phyloP scores from a whole-genome alignment of 2,329 filamentous ascomycete genomes.

The Colletotrichum euphorbiae region DNA sequence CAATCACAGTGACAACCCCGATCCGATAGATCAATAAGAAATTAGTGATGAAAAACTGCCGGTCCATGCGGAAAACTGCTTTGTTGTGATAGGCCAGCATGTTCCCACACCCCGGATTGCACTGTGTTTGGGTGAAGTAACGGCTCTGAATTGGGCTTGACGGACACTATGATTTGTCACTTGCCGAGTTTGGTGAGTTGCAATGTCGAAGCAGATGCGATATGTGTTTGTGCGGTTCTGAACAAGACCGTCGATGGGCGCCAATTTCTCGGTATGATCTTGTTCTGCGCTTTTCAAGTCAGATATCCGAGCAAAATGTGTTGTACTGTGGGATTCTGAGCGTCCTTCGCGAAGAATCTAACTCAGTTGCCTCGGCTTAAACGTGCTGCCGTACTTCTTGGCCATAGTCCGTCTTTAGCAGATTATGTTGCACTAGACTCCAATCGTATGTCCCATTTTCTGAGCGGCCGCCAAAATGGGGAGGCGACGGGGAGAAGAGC shows the following conservation, averaged over 20 bases:
- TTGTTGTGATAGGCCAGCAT: constrained; percentile 1
- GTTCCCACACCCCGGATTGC: constrained; percentile 5
- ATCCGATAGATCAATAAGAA: constrained; percentile 33
- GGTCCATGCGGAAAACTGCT: constrained; percentile 16
- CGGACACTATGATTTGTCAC: background rate
- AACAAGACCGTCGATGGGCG: constrained; percentile 1
- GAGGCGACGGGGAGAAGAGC: constrained; percentile 4
- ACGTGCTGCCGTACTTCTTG: background rate
- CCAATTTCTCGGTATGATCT: too few species aligned
- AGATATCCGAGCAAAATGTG: background rate
- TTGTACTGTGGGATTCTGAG: background rate
- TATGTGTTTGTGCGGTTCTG: background rate
- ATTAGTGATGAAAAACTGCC: constrained; percentile 38
- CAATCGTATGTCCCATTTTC: background rate
- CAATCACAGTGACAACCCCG: constrained; percentile 21
- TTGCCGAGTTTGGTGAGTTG: background rate
- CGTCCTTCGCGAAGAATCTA: background rate
- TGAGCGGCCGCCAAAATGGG: constrained; percentile 29
- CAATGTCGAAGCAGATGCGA: background rate
- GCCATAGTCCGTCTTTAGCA: background rate
- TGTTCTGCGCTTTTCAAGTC: too few species aligned
- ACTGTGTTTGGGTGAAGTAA: background rate
- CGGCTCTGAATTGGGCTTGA: background rate
- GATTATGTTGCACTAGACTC: too few species aligned
- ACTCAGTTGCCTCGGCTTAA: too few species aligned